Evolutionary conservation across 139 green algal species (phyloP).

Genomic region (Marvania coccoides): DNA sequence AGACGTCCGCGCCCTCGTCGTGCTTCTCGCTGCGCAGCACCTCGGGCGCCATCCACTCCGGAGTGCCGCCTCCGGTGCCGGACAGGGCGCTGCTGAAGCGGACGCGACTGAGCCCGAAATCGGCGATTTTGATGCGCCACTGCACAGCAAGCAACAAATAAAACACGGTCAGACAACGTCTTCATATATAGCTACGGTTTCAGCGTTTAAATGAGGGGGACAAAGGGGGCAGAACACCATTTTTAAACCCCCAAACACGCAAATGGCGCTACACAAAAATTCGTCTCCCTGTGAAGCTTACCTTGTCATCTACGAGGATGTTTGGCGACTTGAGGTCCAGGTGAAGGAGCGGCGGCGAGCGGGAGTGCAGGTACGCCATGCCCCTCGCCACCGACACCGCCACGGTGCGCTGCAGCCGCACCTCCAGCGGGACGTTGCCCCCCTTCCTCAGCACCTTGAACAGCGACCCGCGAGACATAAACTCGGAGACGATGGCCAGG

Average conservation of each 20-base stretch:
- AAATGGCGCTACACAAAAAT: too few species aligned
- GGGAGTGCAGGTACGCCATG: constrained; percentile 72
- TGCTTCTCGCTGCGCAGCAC: constrained; percentile 25
- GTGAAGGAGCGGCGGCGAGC: constrained; percentile 66
- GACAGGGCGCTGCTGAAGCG: neutral
- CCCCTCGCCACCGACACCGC: constrained; percentile 51
- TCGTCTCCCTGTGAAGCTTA: too few species aligned
- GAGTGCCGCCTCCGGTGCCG: constrained; percentile 15
- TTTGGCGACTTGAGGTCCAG: constrained; percentile 71
- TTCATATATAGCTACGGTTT: too few species aligned
- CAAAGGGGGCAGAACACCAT: too few species aligned
- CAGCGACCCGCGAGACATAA: constrained; percentile 37
- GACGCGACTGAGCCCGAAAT: constrained; percentile 17
- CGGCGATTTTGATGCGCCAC: constrained; percentile 62
- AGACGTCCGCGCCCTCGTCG: constrained; percentile 25
- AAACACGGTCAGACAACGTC: too few species aligned
- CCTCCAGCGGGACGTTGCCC: constrained; percentile 20
- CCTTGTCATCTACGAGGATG: too few species aligned
- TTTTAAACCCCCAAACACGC: too few species aligned
- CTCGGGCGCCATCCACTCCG: constrained; percentile 83
- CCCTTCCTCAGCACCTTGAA: constrained; percentile 36
- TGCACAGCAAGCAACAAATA: constrained; percentile 68
- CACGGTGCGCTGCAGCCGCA: constrained; percentile 30
- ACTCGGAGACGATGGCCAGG: constrained; percentile 60
- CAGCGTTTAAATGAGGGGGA: too few species aligned